Evolutionary conservation across 2,329 filamentous ascomycete genomes (phyloP).

Genomic region (Monilinia fructigena): DNA sequence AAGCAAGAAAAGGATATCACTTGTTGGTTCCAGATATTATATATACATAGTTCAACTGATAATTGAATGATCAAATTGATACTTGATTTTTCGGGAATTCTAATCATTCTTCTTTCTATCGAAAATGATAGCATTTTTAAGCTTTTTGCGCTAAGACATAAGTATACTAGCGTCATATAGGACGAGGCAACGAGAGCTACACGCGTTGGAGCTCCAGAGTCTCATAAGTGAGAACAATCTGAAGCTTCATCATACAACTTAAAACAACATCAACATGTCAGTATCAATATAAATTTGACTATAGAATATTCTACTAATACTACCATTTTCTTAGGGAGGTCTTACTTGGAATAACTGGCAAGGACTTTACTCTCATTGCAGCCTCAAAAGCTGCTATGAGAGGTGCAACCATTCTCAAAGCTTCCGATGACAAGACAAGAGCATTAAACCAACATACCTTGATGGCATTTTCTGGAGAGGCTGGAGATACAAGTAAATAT

Average conservation of each 20-base stretch:
- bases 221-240: slow-evolving; percentile 30
- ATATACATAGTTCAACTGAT: background rate
- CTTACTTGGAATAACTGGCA: slow-evolving; percentile 94
- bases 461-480: slow-evolving; percentile 93
- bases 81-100: background rate
- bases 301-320: slow-evolving; percentile 21
- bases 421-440: slow-evolving; percentile 94
- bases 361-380: slow-evolving; percentile 97
- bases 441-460: slow-evolving; percentile 89
- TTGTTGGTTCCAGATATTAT: background rate
- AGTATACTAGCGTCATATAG: slow-evolving; percentile 23
- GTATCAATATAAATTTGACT: background rate
- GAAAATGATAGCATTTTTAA: slow-evolving; percentile 10
- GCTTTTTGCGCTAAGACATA: slow-evolving; percentile 12
- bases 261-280: slow-evolving; percentile 36
- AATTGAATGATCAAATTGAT: background rate
- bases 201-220: slow-evolving; percentile 33
- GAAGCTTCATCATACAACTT: slow-evolving; percentile 30
- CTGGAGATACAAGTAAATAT: slow-evolving; percentile 81
- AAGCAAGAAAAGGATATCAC: background rate
- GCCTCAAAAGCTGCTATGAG: slow-evolving; percentile 98
- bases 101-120: background rate
- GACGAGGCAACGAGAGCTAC: slow-evolving; percentile 38
- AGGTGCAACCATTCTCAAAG: slow-evolving; percentile 93
- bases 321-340: slow-evolving; percentile 70